Evolutionary conservation across 805 yeast species (phyloP).

Genomic region (Spathaspora boniae): DNA sequence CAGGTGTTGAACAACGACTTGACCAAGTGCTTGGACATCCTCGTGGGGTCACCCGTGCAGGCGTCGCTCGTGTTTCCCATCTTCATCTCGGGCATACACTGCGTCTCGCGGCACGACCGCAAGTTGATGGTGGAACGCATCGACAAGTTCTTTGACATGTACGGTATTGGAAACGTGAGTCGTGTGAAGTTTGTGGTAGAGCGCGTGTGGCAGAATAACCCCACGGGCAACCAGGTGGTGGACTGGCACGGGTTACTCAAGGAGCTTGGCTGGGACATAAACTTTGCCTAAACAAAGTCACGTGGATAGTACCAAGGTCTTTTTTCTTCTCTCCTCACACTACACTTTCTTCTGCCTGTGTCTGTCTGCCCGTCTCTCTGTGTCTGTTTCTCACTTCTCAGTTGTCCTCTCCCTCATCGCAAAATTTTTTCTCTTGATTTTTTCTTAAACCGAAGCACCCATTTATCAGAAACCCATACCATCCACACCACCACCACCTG

Average conservation of each 20-base stretch:
- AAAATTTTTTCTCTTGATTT: too few relatives aligned
- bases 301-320: slow-evolving; percentile 1
- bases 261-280: slow-evolving; percentile 71
- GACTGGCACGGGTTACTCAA: slow-evolving; percentile 73
- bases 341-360: not conserved
- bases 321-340: slow-evolving; percentile 1
- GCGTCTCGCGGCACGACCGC: slow-evolving; percentile 52
- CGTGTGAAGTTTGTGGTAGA: slow-evolving; percentile 44
- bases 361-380: slow-evolving; percentile 5
- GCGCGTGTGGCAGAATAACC: slow-evolving; percentile 46
- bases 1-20: slow-evolving; percentile 56
- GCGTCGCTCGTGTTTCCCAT: slow-evolving; percentile 73
- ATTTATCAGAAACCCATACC: too few relatives aligned
- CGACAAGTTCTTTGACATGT: slow-evolving; percentile 55
- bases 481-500: too few relatives aligned
- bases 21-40: slow-evolving; percentile 53
- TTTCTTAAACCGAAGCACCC: too few relatives aligned
- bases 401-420: too few relatives aligned
- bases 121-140: slow-evolving; percentile 49
- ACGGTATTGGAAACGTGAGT: slow-evolving; percentile 61
- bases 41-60: slow-evolving; percentile 65
- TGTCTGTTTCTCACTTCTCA: slow-evolving; percentile 1
- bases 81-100: slow-evolving; percentile 73
- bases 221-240: slow-evolving; percentile 54
- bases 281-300: slow-evolving; percentile 51